These are phyloP conservation scores for Glycine tomentella DNA, from an alignment of 306 rosid genomes.

Conservation along the genomic window DNA sequence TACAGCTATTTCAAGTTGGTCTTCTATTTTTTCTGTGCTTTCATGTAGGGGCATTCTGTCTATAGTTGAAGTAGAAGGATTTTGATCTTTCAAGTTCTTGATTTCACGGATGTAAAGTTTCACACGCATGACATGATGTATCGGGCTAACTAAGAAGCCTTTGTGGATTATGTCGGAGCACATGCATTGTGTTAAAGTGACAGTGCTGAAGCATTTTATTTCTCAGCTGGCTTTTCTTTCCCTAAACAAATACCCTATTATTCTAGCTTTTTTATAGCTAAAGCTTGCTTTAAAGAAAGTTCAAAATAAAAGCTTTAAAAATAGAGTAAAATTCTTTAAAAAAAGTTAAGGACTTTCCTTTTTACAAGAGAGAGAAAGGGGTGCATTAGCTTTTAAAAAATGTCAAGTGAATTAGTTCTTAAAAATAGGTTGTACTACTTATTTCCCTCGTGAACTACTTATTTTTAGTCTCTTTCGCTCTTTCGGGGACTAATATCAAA, in stretches of 20 bases:
- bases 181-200: conserved; percentile 29
- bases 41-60: conserved; percentile 46
- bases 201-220: conserved; percentile 37
- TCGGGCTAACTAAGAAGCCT: conserved; percentile 46
- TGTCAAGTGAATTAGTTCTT: no score
- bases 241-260: not conserved
- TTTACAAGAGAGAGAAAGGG: no score
- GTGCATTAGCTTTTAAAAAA: no score
- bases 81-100: conserved; percentile 46
- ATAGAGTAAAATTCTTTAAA: not conserved
- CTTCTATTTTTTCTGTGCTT: conserved; percentile 45
- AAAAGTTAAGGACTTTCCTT: no score
- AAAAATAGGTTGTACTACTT: no score
- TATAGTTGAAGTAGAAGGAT: conserved; percentile 52
- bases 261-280: not conserved
- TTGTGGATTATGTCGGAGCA: conserved; percentile 19
- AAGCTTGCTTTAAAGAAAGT: not conserved
- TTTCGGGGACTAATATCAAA: no score
- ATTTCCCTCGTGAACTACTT: no score
- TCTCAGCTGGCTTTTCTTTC: not conserved
- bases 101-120: conserved; percentile 54
- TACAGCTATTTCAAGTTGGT: conserved; percentile 48
- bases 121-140: conserved; percentile 43
- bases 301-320: not conserved
- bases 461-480: no score